Evolutionary conservation across 2,329 filamentous ascomycete genomes (phyloP).

Genomic region (Colletotrichum orchidophilum): DNA sequence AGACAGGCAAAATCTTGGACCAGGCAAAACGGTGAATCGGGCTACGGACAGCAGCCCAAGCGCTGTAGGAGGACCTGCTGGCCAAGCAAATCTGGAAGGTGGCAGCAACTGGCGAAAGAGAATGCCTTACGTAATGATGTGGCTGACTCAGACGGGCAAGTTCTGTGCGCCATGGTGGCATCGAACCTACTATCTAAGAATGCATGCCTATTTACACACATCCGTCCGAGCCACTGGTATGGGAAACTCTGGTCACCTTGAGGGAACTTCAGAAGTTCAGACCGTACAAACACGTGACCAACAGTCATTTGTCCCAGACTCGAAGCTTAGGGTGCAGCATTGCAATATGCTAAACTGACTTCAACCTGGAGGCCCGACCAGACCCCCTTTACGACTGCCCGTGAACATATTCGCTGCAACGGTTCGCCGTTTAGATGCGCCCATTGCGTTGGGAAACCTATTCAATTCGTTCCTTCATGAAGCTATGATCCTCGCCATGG

Average conservation of each 20-base stretch:
- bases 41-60: slow-evolving; percentile 4
- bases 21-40: slow-evolving; percentile 20
- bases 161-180: neutral
- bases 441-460: slow-evolving; percentile 13
- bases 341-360: slow-evolving; percentile 12
- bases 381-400: slow-evolving; percentile 21
- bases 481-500: neutral
- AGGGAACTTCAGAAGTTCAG: neutral
- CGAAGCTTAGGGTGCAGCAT: neutral
- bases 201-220: too few relatives aligned
- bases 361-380: slow-evolving; percentile 24
- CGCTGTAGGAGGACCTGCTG: neutral
- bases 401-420: slow-evolving; percentile 21
- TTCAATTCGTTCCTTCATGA: neutral
- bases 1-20: neutral
- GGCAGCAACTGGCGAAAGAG: neutral
- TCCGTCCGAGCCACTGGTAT: neutral
- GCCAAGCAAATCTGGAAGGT: neutral
- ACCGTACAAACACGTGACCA: neutral
- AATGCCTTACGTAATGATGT: neutral
- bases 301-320: neutral
- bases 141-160: slow-evolving; percentile 1
- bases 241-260: neutral
- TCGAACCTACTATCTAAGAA: too few relatives aligned
- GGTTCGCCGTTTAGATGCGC: slow-evolving; percentile 12